Base-by-base conservation (phyloP, 371 early-diverging fungal species). In the Saksenaea vasiformis region DNA sequence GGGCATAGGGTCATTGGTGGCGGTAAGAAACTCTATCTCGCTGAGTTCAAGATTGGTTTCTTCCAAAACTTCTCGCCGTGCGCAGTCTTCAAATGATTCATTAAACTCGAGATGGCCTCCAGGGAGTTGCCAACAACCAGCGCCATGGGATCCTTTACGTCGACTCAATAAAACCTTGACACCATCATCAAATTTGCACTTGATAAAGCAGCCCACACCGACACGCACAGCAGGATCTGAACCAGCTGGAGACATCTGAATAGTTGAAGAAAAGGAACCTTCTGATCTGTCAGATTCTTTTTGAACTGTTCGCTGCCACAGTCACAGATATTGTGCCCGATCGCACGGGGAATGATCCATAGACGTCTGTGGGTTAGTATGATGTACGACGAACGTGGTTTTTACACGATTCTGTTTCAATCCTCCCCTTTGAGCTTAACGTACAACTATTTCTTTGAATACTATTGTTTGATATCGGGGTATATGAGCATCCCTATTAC, bases 61-160 rank as follows among this genome's bases (percentile, higher is more conserved):
- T 67, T 90, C 90, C 39, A 74, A 58, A 0, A 80, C 67, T 63
- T 90, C 90, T 8, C 87, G 84, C 41, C 70, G 62, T 0, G 87
- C 88, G 62, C 90, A 89, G 9, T 75, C 78, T 56, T 85, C 86
- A 56, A 88, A 86, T 0, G 75, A 61, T 65, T 89, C 90, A 17
- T 72, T 76, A 65, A 84, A 78, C 54, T 89, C 90, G 2, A 89
- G 73, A 70, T 88, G 88, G 3, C 90, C 86, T 26, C 90, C 90
- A 1, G 88, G 83, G 19, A 89, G 60, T 68, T 85, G 86, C 76
- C 80, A 87, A 1, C 81, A 79, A 71, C 87, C 84, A 13, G 83
- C 78, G n/a, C 88, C 88, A 73, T 85, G 86, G 3, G 84, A 85
- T 22, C 86, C 87, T 53, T 80, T 82, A 31, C 90, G 79, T 63